Conservation (phyloP, 1,284 basidiomycete species). For the Pseudomicrostroma phylloplanum region DNA sequence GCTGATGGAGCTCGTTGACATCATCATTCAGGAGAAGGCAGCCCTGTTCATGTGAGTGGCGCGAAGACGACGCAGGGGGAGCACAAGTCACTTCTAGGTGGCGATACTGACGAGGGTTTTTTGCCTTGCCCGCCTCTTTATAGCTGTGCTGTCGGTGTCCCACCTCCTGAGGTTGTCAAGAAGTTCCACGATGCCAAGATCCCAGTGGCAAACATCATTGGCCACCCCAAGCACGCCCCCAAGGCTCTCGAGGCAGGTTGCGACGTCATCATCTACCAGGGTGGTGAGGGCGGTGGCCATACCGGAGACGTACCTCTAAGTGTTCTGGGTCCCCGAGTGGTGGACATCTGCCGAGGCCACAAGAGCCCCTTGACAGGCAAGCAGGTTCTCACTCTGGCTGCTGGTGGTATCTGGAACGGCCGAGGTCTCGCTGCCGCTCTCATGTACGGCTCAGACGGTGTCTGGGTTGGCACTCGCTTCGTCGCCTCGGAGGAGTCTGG, state of each 20-base stretch:
- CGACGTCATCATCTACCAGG: slow-evolving; percentile 46
- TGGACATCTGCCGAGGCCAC: slow-evolving; percentile 35
- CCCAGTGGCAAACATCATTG: slow-evolving; percentile 63
- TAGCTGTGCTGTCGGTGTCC: slow-evolving; percentile 40
- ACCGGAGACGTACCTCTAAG: slow-evolving; percentile 41
- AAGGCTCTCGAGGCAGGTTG: slow-evolving; percentile 38
- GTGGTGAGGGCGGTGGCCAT: slow-evolving; percentile 45
- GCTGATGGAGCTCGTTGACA: slow-evolving; percentile 35
- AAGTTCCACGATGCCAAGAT: slow-evolving; percentile 37
- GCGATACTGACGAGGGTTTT: neutral
- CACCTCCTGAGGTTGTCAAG: slow-evolving; percentile 36
- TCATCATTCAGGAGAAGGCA: slow-evolving; percentile 39
- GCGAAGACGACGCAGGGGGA: too few relatives aligned
- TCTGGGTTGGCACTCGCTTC: slow-evolving; percentile 67
- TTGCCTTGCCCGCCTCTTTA: neutral
- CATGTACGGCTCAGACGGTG: slow-evolving; percentile 36
- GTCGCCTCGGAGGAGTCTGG: slow-evolving; percentile 58
- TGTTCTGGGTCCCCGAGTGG: slow-evolving; percentile 36
- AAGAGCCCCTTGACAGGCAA: slow-evolving; percentile 41
- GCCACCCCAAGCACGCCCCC: slow-evolving; percentile 44
- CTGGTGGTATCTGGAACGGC: slow-evolving; percentile 38
- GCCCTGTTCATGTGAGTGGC: slow-evolving; percentile 34
- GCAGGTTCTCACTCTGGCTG: slow-evolving; percentile 37
- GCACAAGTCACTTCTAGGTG: neutral
- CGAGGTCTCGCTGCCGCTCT: slow-evolving; percentile 38